phyloP scores from a whole-genome alignment of 108 stramenopile genomes.

The Bacterosira constricta region DNA sequence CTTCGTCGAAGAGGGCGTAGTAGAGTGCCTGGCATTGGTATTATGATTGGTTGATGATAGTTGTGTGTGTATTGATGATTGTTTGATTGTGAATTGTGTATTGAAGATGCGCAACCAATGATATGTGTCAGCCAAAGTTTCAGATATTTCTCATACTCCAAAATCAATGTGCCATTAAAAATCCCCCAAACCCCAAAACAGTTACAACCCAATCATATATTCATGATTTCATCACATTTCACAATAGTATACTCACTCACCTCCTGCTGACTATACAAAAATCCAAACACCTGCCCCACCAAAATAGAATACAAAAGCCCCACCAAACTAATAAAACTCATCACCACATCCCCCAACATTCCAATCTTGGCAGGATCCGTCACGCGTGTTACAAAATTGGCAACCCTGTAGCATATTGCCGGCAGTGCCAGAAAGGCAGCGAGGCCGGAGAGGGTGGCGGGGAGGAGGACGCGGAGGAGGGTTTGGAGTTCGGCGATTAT shows the following conservation, averaged over 20 bases:
- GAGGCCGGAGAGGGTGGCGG: conserved; percentile 30
- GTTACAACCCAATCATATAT: too few species aligned
- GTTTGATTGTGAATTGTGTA: too few species aligned
- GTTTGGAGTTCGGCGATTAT: conserved; percentile 28
- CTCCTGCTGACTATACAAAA: conserved; percentile 57
- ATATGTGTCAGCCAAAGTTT: too few species aligned
- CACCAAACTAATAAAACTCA: conserved; percentile 36
- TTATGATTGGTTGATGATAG: too few species aligned
- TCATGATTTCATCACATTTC: too few species aligned
- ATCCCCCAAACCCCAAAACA: too few species aligned
- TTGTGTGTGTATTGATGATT: too few species aligned
- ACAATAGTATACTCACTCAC: too few species aligned
- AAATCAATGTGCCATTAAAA: too few species aligned
- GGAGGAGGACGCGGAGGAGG: conserved; percentile 44
- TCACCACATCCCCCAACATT: conserved; percentile 34
- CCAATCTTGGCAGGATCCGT: conserved; percentile 12
- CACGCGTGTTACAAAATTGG: conserved; percentile 28
- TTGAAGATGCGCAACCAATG: too few species aligned
- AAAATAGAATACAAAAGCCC: conserved; percentile 78
- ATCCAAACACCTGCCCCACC: conserved; percentile 70
- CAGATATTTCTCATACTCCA: too few species aligned
- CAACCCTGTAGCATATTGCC: conserved; percentile 20
- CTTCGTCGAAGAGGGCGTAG: conserved; percentile 83
- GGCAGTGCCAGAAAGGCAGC: conserved; percentile 22
- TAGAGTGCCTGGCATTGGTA: conserved; percentile 59